These are phyloP conservation scores for Aspergillus felis DNA, from an alignment of 2,329 filamentous ascomycete species.

Conservation along the genomic window DNA sequence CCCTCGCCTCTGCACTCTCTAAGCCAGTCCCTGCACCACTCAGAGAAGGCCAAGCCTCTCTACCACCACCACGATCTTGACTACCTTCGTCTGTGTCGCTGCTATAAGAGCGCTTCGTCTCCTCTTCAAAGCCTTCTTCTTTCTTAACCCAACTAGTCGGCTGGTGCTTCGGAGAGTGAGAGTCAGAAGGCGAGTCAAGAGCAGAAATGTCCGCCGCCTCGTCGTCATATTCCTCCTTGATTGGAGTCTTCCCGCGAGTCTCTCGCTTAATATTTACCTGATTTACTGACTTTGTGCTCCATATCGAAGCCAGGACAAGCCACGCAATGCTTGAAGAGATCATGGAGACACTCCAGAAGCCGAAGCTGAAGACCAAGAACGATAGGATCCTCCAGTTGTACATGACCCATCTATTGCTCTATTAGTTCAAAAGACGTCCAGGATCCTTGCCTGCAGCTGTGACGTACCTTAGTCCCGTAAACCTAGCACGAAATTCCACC, in stretches of 20 bases:
- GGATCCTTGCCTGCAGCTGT: neutral
- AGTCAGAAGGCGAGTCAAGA: conserved; percentile 3
- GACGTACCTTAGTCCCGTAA: conserved; percentile 63
- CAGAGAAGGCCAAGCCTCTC: conserved; percentile 27
- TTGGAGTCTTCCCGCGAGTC: conserved; percentile 12
- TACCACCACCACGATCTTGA: conserved; percentile 4
- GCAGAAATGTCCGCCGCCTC: conserved; percentile 1
- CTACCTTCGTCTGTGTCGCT: conserved; percentile 8
- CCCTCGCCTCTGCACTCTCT: conserved; percentile 28
- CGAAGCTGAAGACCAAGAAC: conserved; percentile 62
- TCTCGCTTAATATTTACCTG: conserved; percentile 11
- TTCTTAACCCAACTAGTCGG: conserved; percentile 18
- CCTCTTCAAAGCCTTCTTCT: conserved; percentile 17
- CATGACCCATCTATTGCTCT: conserved; percentile 66
- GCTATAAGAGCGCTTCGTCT: neutral
- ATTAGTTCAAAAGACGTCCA: conserved; percentile 14
- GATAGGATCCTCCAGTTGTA: conserved; percentile 72
- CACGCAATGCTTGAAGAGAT: conserved; percentile 63
- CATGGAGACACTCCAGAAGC: conserved; percentile 77
- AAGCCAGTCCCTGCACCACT: conserved; percentile 54
- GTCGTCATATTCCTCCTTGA: conserved; percentile 20
- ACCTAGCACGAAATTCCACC: conserved; percentile 68
- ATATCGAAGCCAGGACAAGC: conserved; percentile 49
- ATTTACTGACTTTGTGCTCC: conserved; percentile 22
- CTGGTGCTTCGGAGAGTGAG: conserved; percentile 2